phyloP scores from a whole-genome alignment of 192 early-diverging fungal genomes.

The Entomortierella parvispora region DNA sequence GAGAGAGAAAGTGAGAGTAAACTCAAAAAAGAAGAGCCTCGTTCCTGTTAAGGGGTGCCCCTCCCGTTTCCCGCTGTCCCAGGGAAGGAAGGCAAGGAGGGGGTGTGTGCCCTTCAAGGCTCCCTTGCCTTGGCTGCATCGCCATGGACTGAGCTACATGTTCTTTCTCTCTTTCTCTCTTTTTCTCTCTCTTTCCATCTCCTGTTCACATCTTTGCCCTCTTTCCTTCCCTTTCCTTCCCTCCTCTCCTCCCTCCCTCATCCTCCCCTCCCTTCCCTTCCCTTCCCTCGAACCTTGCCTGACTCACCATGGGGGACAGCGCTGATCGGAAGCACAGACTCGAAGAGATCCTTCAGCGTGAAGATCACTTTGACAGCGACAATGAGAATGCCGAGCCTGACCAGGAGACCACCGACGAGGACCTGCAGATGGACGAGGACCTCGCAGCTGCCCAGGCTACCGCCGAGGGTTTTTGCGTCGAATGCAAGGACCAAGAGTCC shows the following conservation, averaged over 20 bases:
- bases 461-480: constrained; percentile 85
- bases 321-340: constrained; percentile 50
- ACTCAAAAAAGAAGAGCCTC: too few relatives aligned
- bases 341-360: constrained; percentile 50
- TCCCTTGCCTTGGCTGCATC: too few relatives aligned
- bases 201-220: not conserved
- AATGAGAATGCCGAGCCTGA: constrained; percentile 26
- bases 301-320: constrained; percentile 39
- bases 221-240: not conserved
- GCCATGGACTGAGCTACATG: not conserved
- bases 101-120: too few relatives aligned
- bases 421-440: constrained; percentile 32
- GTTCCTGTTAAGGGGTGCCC: too few relatives aligned
- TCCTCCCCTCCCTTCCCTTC: not conserved
- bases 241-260: not conserved
- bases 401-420: not conserved
- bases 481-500: constrained; percentile 85
- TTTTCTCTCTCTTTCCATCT: not conserved
- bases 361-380: constrained; percentile 44
- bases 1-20: too few relatives aligned
- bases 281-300: not conserved
- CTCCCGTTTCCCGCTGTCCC: too few relatives aligned
- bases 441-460: constrained; percentile 52
- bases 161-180: not conserved
- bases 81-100: too few relatives aligned